A percentile compares a stretch with the other conserved stretches of the same genome.
Conservation (phyloP, 139 green algal species). For the Ettlia oleoabundans region DNA sequence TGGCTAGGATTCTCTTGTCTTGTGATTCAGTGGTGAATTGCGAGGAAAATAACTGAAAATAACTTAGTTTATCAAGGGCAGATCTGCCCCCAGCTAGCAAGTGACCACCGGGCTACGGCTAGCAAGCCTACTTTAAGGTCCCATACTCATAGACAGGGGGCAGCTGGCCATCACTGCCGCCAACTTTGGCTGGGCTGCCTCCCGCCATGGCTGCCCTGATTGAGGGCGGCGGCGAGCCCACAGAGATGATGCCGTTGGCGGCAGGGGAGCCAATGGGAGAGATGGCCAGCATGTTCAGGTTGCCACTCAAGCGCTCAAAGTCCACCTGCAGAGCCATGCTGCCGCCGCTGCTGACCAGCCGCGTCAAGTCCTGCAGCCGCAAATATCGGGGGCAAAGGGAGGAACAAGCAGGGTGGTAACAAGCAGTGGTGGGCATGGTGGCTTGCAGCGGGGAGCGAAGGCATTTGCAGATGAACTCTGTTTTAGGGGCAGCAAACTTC, state of each 20-base stretch:
- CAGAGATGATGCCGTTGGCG: neutral
- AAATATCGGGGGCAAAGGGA: too few relatives aligned
- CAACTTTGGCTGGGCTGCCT: neutral
- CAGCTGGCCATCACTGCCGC: neutral
- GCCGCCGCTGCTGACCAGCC: neutral
- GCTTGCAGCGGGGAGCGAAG: neutral
- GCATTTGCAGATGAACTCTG: neutral
- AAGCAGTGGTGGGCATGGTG: neutral
- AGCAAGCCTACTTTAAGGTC: too few relatives aligned
- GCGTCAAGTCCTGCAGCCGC: slow-evolving; percentile 29
- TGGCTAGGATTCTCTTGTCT: too few relatives aligned
- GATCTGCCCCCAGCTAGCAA: too few relatives aligned
- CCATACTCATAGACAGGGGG: neutral
- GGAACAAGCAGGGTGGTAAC: neutral
- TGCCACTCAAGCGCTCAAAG: neutral
- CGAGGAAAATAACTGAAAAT: too few relatives aligned
- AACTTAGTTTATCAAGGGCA: too few relatives aligned
- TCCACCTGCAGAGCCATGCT: neutral
- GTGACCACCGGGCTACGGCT: too few relatives aligned
- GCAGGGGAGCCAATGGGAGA: slow-evolving; percentile 23
- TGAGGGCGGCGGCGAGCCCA: neutral
- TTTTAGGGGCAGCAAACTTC: too few relatives aligned
- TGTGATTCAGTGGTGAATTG: too few relatives aligned
- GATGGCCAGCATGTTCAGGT: slow-evolving; percentile 14
- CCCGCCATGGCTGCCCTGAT: neutral